phyloP scores from a whole-genome alignment of 768 basidiomycete genomes.

The Lactarius vividus region DNA sequence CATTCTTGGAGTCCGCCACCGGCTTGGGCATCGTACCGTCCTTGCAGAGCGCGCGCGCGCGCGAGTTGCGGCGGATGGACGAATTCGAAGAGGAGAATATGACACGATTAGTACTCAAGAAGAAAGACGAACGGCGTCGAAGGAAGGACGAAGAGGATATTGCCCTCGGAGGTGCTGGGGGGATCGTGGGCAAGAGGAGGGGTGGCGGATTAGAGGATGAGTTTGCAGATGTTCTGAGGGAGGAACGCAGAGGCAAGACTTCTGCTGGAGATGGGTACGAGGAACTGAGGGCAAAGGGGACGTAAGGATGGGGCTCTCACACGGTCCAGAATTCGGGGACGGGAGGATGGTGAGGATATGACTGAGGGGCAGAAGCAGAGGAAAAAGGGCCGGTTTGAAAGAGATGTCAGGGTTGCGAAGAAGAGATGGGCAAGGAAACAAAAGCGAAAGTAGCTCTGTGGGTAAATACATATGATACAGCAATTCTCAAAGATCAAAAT shows the following conservation, averaged over 20 bases:
- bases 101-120: constrained; percentile 85
- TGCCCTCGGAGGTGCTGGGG: constrained; percentile 71
- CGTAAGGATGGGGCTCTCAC: constrained; percentile 61
- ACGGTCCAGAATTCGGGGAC: constrained; percentile 47
- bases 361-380: constrained; percentile 36
- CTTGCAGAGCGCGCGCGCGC: constrained; percentile 64
- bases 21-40: constrained; percentile 65
- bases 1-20: constrained; percentile 67
- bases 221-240: constrained; percentile 74
- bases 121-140: constrained; percentile 74
- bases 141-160: constrained; percentile 81
- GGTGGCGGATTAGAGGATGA: constrained; percentile 80
- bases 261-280: constrained; percentile 75
- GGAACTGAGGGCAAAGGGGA: constrained; percentile 64
- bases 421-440: constrained; percentile 29
- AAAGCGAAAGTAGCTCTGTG: constrained; percentile 20
- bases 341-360: constrained; percentile 34
- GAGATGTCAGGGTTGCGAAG: constrained; percentile 40
- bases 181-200: constrained; percentile 46
- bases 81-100: constrained; percentile 96
- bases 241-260: constrained; percentile 44
- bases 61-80: constrained; percentile 73
- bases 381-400: constrained; percentile 45
- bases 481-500: constrained; percentile 33
- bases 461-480: constrained; percentile 6